Conservation (phyloP, 345 rosid species). For the Psidium guajava region DNA sequence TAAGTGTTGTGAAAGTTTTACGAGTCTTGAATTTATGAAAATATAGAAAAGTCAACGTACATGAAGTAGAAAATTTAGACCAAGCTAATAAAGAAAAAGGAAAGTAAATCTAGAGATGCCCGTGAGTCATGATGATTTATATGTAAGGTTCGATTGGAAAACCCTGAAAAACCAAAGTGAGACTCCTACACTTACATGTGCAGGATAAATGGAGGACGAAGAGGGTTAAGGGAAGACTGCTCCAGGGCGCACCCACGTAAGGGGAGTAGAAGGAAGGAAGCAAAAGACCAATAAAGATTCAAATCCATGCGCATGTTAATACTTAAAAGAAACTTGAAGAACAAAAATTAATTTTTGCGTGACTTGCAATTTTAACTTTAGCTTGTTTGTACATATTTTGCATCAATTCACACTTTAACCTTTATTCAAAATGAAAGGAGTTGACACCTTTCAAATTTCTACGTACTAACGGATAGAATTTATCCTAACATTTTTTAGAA, state of each 20-base stretch:
- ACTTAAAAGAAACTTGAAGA: not conserved
- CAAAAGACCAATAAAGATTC: not conserved
- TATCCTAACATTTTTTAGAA: not conserved
- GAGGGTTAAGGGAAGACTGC: not conserved
- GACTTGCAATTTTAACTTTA: not conserved
- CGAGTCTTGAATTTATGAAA: not conserved
- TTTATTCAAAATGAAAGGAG: not conserved
- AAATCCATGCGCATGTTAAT: not conserved
- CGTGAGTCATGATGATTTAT: not conserved
- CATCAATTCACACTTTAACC: not conserved
- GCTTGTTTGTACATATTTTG: not conserved
- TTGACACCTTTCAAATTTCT: not conserved
- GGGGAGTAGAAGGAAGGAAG: not conserved
- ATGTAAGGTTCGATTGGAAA: not conserved
- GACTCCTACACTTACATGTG: not conserved
- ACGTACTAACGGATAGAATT: not conserved
- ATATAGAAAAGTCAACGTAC: not conserved
- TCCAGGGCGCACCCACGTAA: not conserved
- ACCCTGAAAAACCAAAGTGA: not conserved
- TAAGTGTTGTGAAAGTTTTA: not conserved
- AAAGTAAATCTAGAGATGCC: not conserved
- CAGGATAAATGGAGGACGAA: not conserved
- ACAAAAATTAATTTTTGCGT: not conserved
- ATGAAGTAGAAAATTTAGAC: not conserved
- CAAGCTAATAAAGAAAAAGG: not conserved